Evolutionary conservation across 2,329 filamentous ascomycete genomes (phyloP).

Genomic region (Zymoseptoria passerinii): DNA sequence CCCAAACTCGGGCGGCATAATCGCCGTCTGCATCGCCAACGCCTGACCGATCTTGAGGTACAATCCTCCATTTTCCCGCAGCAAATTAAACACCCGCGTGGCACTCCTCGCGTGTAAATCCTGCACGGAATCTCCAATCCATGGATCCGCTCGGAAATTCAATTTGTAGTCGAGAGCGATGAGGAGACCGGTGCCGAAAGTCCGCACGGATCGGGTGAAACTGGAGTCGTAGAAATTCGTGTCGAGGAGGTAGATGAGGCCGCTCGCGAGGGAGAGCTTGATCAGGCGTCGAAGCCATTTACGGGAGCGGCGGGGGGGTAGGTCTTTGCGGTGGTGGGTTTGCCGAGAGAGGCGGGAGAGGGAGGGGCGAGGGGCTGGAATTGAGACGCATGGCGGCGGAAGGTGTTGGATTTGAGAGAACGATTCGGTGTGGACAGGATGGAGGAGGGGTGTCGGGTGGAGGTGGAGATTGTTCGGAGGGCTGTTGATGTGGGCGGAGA

Average conservation of each 20-base stretch:
- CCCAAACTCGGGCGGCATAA: constrained; percentile 89
- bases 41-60: constrained; percentile 98
- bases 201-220: constrained; percentile 67
- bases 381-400: not conserved
- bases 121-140: constrained; percentile 61
- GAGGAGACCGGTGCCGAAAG: constrained; percentile 69
- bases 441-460: not conserved
- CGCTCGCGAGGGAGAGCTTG: constrained; percentile 52
- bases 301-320: constrained; percentile 57
- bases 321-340: constrained; percentile 59
- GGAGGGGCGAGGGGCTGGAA: constrained; percentile 46
- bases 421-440: not conserved
- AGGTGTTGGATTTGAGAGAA: not conserved
- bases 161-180: constrained; percentile 92
- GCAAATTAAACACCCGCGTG: constrained; percentile 68
- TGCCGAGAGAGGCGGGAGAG: constrained; percentile 68
- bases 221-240: constrained; percentile 69
- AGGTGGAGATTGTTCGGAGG: constrained; percentile 10
- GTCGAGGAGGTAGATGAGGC: constrained; percentile 61
- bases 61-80: constrained; percentile 79
- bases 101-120: constrained; percentile 80
- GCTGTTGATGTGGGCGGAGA: constrained; percentile 16
- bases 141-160: constrained; percentile 79
- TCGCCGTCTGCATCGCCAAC: constrained; percentile 94
- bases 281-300: constrained; percentile 71